phyloP scores from a whole-genome alignment of 169 alveolate genomes.

The Plasmodium gaboni region DNA sequence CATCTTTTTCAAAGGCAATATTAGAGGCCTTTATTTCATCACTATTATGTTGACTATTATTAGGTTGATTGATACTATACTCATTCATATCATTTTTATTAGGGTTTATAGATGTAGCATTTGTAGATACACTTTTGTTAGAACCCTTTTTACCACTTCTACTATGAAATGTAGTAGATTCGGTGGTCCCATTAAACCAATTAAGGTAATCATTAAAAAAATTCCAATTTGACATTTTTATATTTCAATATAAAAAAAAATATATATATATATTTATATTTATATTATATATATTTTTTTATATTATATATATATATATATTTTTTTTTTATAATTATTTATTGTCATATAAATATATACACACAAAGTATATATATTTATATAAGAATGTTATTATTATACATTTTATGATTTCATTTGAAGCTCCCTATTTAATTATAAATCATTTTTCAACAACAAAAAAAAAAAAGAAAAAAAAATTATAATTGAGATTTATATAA shows the following conservation, averaged over 20 bases:
- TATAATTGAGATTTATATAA: no score
- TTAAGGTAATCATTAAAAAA: constrained; percentile 31
- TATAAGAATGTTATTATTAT: no score
- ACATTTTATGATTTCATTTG: no score
- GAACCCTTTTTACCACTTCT: no score
- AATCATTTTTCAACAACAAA: no score
- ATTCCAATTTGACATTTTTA: constrained; percentile 47
- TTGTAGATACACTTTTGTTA: no score
- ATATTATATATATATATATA: no score
- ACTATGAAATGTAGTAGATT: not conserved
- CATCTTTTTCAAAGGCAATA: constrained; percentile 7
- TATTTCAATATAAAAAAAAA: not conserved
- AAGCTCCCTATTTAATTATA: no score
- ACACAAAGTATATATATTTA: no score
- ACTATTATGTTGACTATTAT: not conserved
- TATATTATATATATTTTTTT: constrained; percentile 4
- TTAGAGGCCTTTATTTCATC: not conserved
- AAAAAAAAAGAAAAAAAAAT: no score
- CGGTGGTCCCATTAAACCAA: constrained; percentile 21
- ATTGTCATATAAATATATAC: not conserved
- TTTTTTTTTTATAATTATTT: not conserved
- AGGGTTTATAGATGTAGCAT: no score
- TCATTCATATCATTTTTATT: no score
- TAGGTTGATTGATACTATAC: not conserved
- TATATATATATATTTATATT: constrained; percentile 1